phyloP scores from a whole-genome alignment of 371 early-diverging fungal genomes.

The Mucor sp. region DNA sequence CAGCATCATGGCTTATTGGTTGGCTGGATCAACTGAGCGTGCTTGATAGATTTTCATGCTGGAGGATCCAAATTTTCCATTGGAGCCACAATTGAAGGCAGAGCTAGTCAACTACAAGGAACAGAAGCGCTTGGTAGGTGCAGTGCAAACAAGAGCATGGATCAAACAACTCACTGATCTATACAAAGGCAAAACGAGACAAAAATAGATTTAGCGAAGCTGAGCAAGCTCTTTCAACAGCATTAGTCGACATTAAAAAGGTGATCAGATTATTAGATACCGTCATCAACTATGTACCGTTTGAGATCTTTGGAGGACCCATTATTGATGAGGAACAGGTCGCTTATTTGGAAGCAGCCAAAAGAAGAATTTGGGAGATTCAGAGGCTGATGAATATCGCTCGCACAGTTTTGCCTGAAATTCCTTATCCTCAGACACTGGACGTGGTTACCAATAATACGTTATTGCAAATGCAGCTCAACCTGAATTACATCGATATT shows the following conservation, averaged over 20 bases:
- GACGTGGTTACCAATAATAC: conserved; percentile 43
- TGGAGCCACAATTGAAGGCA: conserved; percentile 32
- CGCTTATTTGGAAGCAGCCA: conserved; percentile 29
- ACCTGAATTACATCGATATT: conserved; percentile 32
- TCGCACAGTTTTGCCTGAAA: conserved; percentile 41
- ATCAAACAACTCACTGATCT: background rate
- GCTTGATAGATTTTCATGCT: conserved; percentile 30
- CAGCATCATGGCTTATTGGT: background rate
- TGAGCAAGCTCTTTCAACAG: conserved; percentile 29
- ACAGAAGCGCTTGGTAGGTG: conserved; percentile 28
- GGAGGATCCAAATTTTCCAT: conserved; percentile 24
- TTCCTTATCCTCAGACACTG: conserved; percentile 41
- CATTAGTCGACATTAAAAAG: conserved; percentile 24
- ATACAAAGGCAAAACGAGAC: conserved; percentile 39
- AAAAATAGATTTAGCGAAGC: conserved; percentile 30
- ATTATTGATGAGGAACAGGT: conserved; percentile 42
- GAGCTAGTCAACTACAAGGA: conserved; percentile 34
- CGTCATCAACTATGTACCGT: conserved; percentile 34
- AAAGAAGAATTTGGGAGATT: conserved; percentile 30
- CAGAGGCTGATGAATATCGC: conserved; percentile 40
- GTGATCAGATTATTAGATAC: conserved; percentile 27
- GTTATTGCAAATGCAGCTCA: conserved; percentile 30
- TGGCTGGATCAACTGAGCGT: background rate
- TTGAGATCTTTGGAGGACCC: conserved; percentile 43
- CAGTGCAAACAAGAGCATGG: background rate